phyloP scores from a whole-genome alignment of 176 grass and related monocot genomes.

The Aegilops sharonensis region DNA sequence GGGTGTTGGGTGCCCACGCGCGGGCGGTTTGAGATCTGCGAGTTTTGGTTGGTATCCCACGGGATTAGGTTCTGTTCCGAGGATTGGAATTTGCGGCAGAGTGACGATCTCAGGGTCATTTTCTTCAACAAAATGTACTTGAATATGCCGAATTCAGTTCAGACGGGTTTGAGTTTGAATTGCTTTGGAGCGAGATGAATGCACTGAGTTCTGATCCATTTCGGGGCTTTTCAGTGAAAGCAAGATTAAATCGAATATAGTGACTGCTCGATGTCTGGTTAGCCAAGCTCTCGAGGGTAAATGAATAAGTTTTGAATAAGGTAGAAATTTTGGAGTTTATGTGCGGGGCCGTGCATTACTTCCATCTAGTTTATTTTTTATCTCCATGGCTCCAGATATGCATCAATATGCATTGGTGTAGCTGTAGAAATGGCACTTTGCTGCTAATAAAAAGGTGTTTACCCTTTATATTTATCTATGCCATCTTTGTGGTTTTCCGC shows the following conservation, averaged over 20 bases:
- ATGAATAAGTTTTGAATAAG: neutral
- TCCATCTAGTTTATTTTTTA: neutral
- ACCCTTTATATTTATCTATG: neutral
- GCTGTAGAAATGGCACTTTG: neutral
- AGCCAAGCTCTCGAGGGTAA: neutral
- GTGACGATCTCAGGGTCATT: conserved; percentile 5
- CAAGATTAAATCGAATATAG: neutral
- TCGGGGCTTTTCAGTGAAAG: neutral
- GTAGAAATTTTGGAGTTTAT: neutral
- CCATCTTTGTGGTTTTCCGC: neutral
- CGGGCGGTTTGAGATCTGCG: conserved; percentile 44
- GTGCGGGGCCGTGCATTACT: neutral
- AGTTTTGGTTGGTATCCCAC: neutral
- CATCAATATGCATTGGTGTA: neutral
- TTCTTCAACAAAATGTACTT: neutral
- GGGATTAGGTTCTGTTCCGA: conserved; percentile 16
- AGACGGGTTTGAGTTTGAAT: neutral
- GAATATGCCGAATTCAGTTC: conserved; percentile 10
- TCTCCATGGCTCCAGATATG: neutral
- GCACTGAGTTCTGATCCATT: neutral
- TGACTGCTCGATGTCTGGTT: neutral
- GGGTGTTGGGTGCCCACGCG: neutral
- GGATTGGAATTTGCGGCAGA: neutral
- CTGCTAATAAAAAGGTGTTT: neutral
- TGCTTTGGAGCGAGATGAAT: conserved; percentile 11